Base-by-base conservation (phyloP, 768 basidiomycete genomes). In the Mycena filopes region DNA sequence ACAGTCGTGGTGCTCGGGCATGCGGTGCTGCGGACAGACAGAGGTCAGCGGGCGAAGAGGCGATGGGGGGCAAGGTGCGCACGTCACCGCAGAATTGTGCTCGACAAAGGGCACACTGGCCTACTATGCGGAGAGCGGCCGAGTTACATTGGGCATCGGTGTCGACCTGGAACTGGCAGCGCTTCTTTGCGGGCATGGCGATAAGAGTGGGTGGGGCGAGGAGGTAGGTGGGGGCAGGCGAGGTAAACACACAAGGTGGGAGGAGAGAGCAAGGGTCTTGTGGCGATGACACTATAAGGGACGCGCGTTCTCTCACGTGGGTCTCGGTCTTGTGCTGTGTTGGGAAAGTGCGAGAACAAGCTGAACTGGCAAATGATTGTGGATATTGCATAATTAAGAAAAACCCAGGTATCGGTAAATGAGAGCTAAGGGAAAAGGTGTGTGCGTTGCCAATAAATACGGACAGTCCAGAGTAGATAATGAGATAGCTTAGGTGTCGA, bases 1-100 rank as follows among this genome's bases (percentile, higher is more conserved):
- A 81, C 94, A 96, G 59, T 85, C 84, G 76, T 96, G 94, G 71
- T 93, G 92, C 75, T 96, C 95, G 9, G 95, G 94, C 68, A 96
- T 84, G 65, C 94, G 92, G 75, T 96, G 95, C 92, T 95, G 60
- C 31, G 70, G 63, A 61, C 61, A 29, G n/a, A n/a, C n/a, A 21
- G 33, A 45, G 26, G 59, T 68, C 60, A 70, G 49, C 31, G 2
- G 21, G 28, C n/a, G 26, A 43, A 25, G 8, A 4, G 26, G 26
- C 21, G 13, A 23, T 18, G n/a, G n/a, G n/a, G n/a, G n/a, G n/a
- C n/a, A n/a, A 20, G 25, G 36, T 42, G 38, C 92, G 76, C 71
- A 94, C 93, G 64, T 84, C 80, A 60, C 87, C 86, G 73, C 94
- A 96, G 80, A 95, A 96, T 71, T 89, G 86, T 16, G 83, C 80